Evolutionary conservation across 2,329 filamentous ascomycete species (phyloP).

Genomic region (Colletotrichum costaricense): DNA sequence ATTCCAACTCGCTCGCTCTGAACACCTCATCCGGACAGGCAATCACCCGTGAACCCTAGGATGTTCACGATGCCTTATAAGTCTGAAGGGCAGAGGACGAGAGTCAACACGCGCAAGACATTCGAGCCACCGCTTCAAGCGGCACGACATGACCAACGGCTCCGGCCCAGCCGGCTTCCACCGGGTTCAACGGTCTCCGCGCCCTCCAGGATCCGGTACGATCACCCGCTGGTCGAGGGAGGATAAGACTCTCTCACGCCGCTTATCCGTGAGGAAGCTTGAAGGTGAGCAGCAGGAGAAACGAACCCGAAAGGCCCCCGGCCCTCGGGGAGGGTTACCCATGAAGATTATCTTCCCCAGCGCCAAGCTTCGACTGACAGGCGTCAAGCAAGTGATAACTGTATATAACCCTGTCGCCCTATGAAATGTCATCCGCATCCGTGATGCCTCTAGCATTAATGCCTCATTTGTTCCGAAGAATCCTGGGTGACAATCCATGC

Average conservation of each 20-base stretch:
- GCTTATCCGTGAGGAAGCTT: not conserved
- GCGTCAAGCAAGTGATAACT: not conserved
- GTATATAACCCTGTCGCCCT: not conserved
- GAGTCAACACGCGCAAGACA: not conserved
- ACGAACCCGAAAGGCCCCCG: not conserved
- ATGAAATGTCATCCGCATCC: not conserved
- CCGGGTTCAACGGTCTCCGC: not conserved
- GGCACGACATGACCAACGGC: not conserved
- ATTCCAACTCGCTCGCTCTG: not conserved
- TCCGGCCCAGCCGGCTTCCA: not conserved
- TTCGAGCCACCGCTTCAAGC: not conserved
- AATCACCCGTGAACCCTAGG: not conserved
- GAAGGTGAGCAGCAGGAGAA: not conserved
- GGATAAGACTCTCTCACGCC: not conserved
- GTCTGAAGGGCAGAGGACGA: not conserved
- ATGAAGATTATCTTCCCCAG: not conserved
- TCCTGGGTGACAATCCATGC: not conserved
- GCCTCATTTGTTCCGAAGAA: not conserved
- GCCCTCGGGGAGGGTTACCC: not conserved
- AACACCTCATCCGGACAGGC: not conserved
- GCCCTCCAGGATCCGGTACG: not conserved
- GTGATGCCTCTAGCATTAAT: not conserved
- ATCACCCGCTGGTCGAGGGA: not conserved
- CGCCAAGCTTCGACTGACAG: not conserved
- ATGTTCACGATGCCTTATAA: not conserved